These are phyloP conservation scores for Globisporangium radiosum DNA, from an alignment of 352 stramenopile genomes.

Conservation along the genomic window DNA sequence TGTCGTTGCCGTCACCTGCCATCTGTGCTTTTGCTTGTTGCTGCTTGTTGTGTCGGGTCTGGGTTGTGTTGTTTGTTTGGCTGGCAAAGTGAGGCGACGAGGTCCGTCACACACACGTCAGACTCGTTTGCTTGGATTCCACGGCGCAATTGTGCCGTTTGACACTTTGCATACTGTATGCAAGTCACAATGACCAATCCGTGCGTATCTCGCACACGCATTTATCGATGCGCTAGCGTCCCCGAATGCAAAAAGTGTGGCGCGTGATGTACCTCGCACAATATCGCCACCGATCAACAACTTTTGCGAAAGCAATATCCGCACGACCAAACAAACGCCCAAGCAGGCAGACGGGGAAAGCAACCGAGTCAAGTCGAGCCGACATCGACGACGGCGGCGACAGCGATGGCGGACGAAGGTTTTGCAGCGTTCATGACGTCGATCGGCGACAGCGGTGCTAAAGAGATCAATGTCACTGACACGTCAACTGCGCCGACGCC, in stretches of 20 bases:
- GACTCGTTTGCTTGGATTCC: too few relatives aligned
- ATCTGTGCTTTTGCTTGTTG: slow-evolving; percentile 3
- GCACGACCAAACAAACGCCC: neutral
- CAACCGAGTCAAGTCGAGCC: neutral
- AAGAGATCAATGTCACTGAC: neutral
- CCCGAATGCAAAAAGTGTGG: too few relatives aligned
- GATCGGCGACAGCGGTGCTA: slow-evolving; percentile 19
- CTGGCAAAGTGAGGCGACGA: neutral
- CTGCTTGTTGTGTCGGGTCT: neutral
- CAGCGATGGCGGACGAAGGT: slow-evolving; percentile 46
- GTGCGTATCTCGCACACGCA: too few relatives aligned
- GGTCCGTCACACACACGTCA: too few relatives aligned
- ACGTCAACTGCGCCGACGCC: neutral
- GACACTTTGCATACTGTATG: too few relatives aligned
- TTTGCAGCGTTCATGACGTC: slow-evolving; percentile 76
- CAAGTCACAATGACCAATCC: too few relatives aligned
- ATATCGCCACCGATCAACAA: neutral
- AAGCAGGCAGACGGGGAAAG: neutral
- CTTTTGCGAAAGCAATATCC: neutral
- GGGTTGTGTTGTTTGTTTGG: neutral
- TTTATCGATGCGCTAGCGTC: too few relatives aligned
- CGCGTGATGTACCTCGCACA: too few relatives aligned
- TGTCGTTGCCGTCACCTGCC: slow-evolving; percentile 23
- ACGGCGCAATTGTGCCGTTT: too few relatives aligned
- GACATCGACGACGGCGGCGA: neutral